Conservation (phyloP, 495 filamentous ascomycete genomes). For the Penicillium desertorum region DNA sequence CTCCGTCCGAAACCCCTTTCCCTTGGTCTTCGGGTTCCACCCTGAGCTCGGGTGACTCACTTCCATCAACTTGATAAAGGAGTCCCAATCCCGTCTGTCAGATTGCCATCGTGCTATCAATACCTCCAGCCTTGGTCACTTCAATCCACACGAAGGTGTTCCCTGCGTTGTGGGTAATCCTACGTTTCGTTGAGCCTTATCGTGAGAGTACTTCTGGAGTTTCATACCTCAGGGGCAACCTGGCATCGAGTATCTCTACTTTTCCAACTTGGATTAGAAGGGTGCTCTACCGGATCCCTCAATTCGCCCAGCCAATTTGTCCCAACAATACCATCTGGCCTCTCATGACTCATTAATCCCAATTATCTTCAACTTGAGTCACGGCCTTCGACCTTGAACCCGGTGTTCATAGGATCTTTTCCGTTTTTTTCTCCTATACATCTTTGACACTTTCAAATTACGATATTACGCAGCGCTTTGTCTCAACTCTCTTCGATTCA, state of each 20-base stretch:
- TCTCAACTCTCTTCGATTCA: constrained; percentile 26
- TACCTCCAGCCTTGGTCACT: constrained; percentile 3
- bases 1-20: constrained; percentile 7
- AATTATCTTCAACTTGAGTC: constrained; percentile 35
- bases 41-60: constrained; percentile 17
- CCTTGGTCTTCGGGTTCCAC: constrained; percentile 3
- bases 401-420: constrained; percentile 43
- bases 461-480: constrained; percentile 55
- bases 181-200: constrained; percentile 22
- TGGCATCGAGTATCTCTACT: constrained; percentile 45
- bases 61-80: constrained; percentile 5
- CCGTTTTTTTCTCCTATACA: constrained; percentile 32
- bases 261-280: constrained; percentile 40
- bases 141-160: constrained; percentile 9
- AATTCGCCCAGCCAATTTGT: constrained; percentile 3
- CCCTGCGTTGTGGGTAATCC: constrained; percentile 13
- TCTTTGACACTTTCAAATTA: constrained; percentile 32
- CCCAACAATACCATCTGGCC: constrained; percentile 19
- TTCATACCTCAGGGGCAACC: constrained; percentile 27
- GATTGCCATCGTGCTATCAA: neutral
- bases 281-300: constrained; percentile 35
- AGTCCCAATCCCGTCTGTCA: neutral
- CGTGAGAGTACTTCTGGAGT: constrained; percentile 34
- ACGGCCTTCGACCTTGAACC: constrained; percentile 40
- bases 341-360: constrained; percentile 45